Evolutionary conservation across 495 filamentous ascomycete genomes (phyloP).

Genomic region (Peziza echinospora): DNA sequence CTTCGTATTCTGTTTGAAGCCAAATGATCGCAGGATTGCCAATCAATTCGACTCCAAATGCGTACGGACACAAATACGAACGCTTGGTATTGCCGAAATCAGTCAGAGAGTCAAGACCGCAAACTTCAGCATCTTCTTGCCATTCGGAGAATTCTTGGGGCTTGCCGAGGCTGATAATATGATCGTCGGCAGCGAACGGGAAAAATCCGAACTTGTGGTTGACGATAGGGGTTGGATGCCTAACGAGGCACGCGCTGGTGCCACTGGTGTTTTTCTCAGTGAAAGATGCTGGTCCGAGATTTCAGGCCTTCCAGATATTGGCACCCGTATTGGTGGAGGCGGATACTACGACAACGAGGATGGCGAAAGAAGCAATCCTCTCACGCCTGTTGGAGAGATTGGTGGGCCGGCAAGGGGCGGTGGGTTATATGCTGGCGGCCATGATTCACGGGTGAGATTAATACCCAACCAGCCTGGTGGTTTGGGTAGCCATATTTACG

Average conservation of each 20-base stretch:
- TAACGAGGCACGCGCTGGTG: conserved; percentile 77
- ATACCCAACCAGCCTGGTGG: conserved; percentile 25
- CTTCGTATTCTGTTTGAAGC: conserved; percentile 92
- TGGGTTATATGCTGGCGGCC: conserved; percentile 20
- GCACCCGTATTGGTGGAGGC: conserved; percentile 21
- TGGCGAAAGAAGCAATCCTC: conserved; percentile 15
- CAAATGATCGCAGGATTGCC: conserved; percentile 88
- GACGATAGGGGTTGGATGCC: conserved; percentile 76
- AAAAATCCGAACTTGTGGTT: conserved; percentile 75
- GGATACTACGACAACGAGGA: conserved; percentile 28
- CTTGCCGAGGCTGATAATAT: conserved; percentile 61
- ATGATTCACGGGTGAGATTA: conserved; percentile 23
- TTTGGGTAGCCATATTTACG: conserved; percentile 18
- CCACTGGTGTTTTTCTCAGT: conserved; percentile 85
- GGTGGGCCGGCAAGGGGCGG: conserved; percentile 6
- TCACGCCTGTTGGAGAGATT: conserved; percentile 18
- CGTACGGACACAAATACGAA: conserved; percentile 81
- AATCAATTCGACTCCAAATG: conserved; percentile 99
- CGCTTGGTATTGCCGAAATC: conserved; percentile 90
- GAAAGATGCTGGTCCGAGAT: conserved; percentile 88
- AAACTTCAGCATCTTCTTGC: conserved; percentile 87
- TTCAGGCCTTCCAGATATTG: conserved; percentile 47
- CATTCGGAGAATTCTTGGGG: conserved; percentile 87
- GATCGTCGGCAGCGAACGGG: conserved; percentile 74
- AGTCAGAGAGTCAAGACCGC: conserved; percentile 78